Evolutionary conservation across 805 yeast genomes (phyloP).

Genomic region (Scheffersomyces amazonensis): DNA sequence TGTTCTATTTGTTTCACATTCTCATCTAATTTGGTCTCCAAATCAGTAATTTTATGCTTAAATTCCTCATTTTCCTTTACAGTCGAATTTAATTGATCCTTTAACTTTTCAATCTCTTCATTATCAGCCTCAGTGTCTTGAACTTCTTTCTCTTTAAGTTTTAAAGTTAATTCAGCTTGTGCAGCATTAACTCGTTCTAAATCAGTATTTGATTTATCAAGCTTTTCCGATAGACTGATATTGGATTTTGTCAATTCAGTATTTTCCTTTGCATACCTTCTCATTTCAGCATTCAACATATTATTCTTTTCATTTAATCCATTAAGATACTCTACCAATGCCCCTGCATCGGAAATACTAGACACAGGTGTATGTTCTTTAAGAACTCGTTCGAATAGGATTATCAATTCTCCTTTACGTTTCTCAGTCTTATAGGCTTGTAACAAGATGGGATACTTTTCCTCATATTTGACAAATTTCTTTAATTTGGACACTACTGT

Average conservation of each 20-base stretch:
- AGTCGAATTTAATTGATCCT: conserved; percentile 8
- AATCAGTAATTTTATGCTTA: background rate
- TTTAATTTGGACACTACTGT: conserved; percentile 60
- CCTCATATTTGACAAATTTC: conserved; percentile 84
- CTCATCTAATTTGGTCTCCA: conserved; percentile 1
- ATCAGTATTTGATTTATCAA: background rate
- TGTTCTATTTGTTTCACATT: background rate
- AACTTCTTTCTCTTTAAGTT: background rate
- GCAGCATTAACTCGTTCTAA: background rate
- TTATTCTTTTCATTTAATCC: conserved; percentile 59
- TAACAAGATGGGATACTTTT: conserved; percentile 79
- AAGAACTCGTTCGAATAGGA: conserved; percentile 63
- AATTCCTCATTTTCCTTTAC: background rate
- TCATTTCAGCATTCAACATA: conserved; percentile 64
- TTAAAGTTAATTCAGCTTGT: background rate
- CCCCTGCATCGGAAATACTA: conserved; percentile 67
- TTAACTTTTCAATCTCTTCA: conserved; percentile 5
- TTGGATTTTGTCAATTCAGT: conserved; percentile 13
- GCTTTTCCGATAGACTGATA: conserved; percentile 4
- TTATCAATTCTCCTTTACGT: conserved; percentile 57
- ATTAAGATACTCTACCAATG: conserved; percentile 65
- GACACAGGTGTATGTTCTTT: conserved; percentile 80
- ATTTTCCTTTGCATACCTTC: conserved; percentile 38
- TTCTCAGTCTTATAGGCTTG: conserved; percentile 86
- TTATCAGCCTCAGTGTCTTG: background rate